Percentiles rank a stretch among this genome's conserved stretches.
These are phyloP conservation scores for Suillus decipiens DNA, from an alignment of 768 basidiomycete species.

Conservation along the genomic window DNA sequence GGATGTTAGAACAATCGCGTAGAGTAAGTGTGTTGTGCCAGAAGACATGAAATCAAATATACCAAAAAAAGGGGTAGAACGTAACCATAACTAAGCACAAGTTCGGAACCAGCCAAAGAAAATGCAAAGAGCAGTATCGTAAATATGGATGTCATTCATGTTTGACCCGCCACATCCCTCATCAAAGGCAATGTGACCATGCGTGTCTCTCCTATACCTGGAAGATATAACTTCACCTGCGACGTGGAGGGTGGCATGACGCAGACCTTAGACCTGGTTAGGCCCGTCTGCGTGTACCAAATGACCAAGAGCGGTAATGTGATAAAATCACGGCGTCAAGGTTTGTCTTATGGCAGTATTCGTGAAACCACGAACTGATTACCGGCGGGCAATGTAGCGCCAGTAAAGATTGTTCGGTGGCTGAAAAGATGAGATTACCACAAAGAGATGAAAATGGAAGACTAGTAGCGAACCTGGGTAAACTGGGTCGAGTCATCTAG, in stretches of 20 bases:
- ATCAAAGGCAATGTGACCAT: background rate
- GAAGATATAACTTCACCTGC: conserved; percentile 2
- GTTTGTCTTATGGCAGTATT: background rate
- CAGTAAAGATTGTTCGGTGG: conserved; percentile 46
- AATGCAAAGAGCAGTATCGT: conserved; percentile 8
- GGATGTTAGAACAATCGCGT: background rate
- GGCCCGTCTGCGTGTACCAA: conserved; percentile 2
- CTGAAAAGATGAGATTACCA: conserved; percentile 23
- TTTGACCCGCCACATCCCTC: conserved; percentile 4
- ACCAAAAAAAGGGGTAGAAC: background rate
- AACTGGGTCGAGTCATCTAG: conserved; percentile 61
- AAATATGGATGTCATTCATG: conserved; percentile 5
- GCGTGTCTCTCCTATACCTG: conserved; percentile 1
- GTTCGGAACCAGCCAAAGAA: conserved; percentile 10
- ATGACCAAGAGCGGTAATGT: background rate
- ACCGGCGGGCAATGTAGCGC: conserved; percentile 51
- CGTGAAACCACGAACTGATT: conserved; percentile 9
- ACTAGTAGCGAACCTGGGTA: conserved; percentile 33
- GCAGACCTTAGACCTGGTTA: background rate
- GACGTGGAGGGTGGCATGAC: conserved; percentile 7
- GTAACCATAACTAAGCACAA: background rate
- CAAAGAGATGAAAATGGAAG: conserved; percentile 11
- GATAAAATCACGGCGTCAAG: conserved; percentile 3
- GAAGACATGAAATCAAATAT: conserved; percentile 7
- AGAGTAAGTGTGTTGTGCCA: background rate